A percentile compares a stretch with the other conserved stretches of the same genome.
These are phyloP conservation scores for Colletotrichum theobromicola DNA, from an alignment of 2,329 filamentous ascomycete species.

Conservation along the genomic window DNA sequence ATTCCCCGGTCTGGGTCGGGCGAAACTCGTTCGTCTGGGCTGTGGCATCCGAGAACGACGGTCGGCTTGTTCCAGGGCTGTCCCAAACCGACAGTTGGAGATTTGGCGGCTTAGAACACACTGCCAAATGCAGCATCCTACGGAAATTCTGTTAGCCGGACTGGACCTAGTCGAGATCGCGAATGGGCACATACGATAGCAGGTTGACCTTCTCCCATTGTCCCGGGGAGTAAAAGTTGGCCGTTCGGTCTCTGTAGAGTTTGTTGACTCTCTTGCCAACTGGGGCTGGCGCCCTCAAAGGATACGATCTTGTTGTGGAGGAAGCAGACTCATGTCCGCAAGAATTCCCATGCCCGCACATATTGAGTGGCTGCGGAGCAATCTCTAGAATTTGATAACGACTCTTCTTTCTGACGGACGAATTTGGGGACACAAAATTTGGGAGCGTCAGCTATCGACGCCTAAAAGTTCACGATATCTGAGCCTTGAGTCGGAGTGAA, in stretches of 20 bases:
- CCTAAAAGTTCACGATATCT: not conserved
- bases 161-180: rapidly evolving
- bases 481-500: not conserved
- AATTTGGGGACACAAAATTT: not conserved
- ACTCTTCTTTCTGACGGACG: not conserved
- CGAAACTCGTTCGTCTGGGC: conserved; percentile 15
- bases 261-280: conserved; percentile 15
- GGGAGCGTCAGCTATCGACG: not conserved
- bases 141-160: not conserved
- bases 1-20: conserved; percentile 55
- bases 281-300: conserved; percentile 2
- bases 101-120: conserved; percentile 14
- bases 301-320: conserved; percentile 13
- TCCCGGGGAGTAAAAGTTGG: conserved; percentile 25
- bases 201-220: conserved; percentile 27
- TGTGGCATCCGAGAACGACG: conserved; percentile 20
- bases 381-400: not conserved
- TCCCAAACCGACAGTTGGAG: conserved; percentile 23
- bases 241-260: conserved; percentile 23
- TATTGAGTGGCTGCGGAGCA: not conserved
- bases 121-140: conserved; percentile 21
- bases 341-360: conserved; percentile 1
- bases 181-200: conserved; percentile 8
- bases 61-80: conserved; percentile 19
- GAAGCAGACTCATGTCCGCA: not conserved